Conservation (phyloP, 331 rosid genomes). For the Telfairia occidentalis region DNA sequence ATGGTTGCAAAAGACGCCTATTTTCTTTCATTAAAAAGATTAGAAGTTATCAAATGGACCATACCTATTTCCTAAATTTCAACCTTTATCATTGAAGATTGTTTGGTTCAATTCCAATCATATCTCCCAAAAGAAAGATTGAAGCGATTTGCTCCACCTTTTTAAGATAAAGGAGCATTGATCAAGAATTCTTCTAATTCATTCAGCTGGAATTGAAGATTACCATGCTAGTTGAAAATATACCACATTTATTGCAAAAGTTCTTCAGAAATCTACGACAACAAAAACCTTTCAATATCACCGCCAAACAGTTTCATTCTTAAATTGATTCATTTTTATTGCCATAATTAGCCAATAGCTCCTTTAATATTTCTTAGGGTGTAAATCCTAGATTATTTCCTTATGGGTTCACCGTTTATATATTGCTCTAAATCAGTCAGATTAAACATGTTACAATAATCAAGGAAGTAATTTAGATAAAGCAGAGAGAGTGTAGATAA, state of each 20-base stretch:
- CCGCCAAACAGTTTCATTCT: background rate
- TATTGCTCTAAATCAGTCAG: background rate
- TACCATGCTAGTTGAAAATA: background rate
- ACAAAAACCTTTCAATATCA: background rate
- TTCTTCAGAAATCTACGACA: background rate
- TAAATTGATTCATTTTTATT: background rate
- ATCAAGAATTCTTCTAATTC: background rate
- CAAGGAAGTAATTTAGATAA: background rate
- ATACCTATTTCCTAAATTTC: background rate
- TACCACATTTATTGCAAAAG: background rate
- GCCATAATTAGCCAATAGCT: background rate
- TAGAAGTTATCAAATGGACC: background rate
- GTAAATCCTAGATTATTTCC: background rate
- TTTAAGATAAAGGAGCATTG: background rate
- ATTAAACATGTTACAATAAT: background rate
- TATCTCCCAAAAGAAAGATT: background rate
- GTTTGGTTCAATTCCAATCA: background rate
- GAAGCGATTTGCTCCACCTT: background rate
- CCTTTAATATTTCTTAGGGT: background rate
- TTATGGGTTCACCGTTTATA: background rate
- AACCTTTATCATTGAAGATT: background rate
- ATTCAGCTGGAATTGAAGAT: background rate
- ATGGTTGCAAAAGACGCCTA: background rate
- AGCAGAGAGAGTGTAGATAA: background rate
- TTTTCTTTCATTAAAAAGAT: background rate